Evolutionary conservation across 164 flowering plant genomes (phyloP).

Genomic region (Buxus sempervirens): DNA sequence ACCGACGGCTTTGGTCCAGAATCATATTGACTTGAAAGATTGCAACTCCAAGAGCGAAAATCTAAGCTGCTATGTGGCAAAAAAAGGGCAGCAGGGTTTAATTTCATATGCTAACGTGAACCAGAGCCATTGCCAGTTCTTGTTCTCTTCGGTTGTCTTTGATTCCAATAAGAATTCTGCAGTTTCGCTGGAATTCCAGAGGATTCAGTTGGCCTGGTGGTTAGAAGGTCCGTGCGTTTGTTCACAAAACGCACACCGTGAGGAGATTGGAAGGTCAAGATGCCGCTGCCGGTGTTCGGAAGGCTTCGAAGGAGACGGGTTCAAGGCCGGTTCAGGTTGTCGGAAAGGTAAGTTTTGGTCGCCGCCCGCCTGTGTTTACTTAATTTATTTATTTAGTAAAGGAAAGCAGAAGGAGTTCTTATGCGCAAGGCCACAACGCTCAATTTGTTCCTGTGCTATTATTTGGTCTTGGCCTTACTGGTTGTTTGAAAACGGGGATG

Average conservation of each 20-base stretch:
- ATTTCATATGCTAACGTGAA: constrained; percentile 16
- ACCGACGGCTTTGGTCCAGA: constrained; percentile 26
- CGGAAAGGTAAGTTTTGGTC: constrained; percentile 40
- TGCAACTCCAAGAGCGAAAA: constrained; percentile 20
- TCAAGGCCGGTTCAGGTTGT: constrained; percentile 52
- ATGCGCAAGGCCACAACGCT: not conserved
- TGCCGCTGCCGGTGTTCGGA: constrained; percentile 51
- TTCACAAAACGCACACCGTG: constrained; percentile 37
- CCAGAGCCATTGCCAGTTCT: constrained; percentile 24
- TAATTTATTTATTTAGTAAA: too few species aligned
- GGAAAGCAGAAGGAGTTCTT: not conserved
- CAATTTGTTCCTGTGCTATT: not conserved
- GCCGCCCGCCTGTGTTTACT: not conserved
- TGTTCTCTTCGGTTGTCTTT: constrained; percentile 44
- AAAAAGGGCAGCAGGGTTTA: constrained; percentile 12
- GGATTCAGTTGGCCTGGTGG: constrained; percentile 72
- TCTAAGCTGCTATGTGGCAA: constrained; percentile 42
- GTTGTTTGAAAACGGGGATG: too few species aligned
- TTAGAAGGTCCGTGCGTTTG: constrained; percentile 43
- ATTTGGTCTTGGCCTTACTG: too few species aligned
- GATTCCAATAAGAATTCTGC: constrained; percentile 14
- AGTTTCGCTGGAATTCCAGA: constrained; percentile 48
- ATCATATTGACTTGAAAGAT: constrained; percentile 23
- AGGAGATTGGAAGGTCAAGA: constrained; percentile 19
- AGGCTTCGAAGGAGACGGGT: constrained; percentile 73